A percentile compares a stretch with the other conserved stretches of the same genome.
Conservation (phyloP, 345 rosid species). For the Lepidium aucheri region DNA sequence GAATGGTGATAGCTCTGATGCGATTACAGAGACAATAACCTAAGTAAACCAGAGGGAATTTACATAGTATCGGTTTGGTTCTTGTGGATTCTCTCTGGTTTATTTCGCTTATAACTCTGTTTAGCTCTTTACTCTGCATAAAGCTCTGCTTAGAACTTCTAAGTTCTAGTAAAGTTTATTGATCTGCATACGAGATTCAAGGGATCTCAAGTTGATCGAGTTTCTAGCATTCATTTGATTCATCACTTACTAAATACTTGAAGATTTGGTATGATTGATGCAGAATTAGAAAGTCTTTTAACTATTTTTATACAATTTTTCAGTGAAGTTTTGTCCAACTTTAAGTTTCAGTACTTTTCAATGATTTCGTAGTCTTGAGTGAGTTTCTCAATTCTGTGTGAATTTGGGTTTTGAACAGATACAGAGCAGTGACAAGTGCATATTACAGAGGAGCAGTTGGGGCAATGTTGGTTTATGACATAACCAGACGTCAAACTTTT, state of each 20-base stretch:
- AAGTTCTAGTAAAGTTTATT: background rate
- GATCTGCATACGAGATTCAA: background rate
- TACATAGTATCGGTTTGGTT: too few species aligned
- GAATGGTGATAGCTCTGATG: background rate
- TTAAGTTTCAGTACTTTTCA: too few species aligned
- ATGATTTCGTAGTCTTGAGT: background rate
- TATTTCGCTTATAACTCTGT: too few species aligned
- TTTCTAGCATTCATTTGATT: background rate
- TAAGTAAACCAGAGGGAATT: too few species aligned
- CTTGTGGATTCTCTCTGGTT: too few species aligned
- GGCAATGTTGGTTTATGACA: constrained; percentile 74
- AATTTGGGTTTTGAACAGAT: constrained; percentile 28
- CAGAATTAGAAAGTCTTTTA: background rate
- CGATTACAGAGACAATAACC: too few species aligned
- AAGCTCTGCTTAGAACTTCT: background rate
- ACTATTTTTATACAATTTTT: background rate
- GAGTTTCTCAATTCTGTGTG: background rate
- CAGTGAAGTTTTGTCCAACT: background rate
- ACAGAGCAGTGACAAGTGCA: constrained; percentile 81
- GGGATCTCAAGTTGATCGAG: background rate
- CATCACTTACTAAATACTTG: too few species aligned
- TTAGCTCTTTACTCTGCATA: too few species aligned
- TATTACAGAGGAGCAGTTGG: constrained; percentile 84
- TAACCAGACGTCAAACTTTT: constrained; percentile 65
- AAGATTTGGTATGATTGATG: background rate